These are phyloP conservation scores for Chlamydomonas reinhardtii DNA, from an alignment of 163 green algal species.

Conservation along the genomic window DNA sequence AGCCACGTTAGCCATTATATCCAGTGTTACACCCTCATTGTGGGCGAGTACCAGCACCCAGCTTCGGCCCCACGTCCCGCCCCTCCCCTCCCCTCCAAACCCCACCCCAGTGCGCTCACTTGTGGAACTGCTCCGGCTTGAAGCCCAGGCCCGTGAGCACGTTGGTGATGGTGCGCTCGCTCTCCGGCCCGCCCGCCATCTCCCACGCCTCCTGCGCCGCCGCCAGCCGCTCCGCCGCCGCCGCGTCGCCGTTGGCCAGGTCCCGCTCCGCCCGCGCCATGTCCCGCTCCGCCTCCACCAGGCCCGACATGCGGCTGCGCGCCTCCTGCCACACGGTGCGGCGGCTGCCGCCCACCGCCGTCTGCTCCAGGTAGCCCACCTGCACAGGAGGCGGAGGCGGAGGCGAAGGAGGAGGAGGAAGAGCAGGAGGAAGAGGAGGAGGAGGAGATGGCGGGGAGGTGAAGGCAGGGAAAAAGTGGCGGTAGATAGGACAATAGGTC, in stretches of 20 bases:
- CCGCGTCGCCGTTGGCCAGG: slow-evolving; percentile 43
- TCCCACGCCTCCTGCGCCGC: slow-evolving; percentile 74
- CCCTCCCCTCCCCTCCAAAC: no score
- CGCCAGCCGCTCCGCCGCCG: slow-evolving; percentile 51
- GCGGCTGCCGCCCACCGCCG: slow-evolving; percentile 67
- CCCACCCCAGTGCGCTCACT: not conserved
- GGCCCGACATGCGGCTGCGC: slow-evolving; percentile 65
- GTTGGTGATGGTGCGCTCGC: slow-evolving; percentile 71
- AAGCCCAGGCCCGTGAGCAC: slow-evolving; percentile 87
- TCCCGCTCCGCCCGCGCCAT: slow-evolving; percentile 57
- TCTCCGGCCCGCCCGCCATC: slow-evolving; percentile 69
- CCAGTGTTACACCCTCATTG: no score
- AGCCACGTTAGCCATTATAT: no score
- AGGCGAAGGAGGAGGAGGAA: not conserved
- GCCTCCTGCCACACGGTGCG: slow-evolving; percentile 76
- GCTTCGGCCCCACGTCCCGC: no score
- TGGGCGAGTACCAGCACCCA: no score
- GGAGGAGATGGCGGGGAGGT: no score
- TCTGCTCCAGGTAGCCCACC: slow-evolving; percentile 64
- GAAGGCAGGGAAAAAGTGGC: no score
- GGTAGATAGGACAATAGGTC: no score
- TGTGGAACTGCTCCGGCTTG: slow-evolving; percentile 70
- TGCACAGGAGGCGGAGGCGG: not conserved
- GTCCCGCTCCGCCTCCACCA: slow-evolving; percentile 60
- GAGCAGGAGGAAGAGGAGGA: not conserved